Percentiles rank a stretch among this genome's conserved stretches.
Conservation (phyloP, 2,329 filamentous ascomycete species). For the Trichophyton mentagrophytes region DNA sequence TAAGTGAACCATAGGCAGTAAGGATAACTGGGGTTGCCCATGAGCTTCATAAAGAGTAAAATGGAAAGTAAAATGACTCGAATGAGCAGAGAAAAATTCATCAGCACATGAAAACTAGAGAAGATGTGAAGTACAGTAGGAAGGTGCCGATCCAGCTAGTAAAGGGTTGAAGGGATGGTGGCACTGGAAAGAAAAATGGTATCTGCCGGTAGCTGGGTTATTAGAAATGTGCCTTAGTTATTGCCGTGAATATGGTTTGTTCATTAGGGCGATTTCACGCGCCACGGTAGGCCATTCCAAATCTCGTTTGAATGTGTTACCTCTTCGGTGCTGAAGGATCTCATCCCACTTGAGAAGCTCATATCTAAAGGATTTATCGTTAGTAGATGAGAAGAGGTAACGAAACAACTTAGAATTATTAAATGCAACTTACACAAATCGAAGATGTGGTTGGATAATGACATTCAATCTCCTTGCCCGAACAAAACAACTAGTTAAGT, state of each 20-base stretch:
- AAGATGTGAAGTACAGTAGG: background rate
- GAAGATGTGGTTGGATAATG: constrained; percentile 91
- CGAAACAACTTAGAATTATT: no score
- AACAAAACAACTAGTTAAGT: constrained; percentile 60
- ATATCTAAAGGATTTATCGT: constrained; percentile 35
- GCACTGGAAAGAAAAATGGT: background rate
- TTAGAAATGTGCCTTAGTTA: background rate
- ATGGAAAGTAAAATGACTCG: background rate
- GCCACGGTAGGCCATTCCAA: constrained; percentile 84
- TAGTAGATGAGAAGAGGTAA: background rate
- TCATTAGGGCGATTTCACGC: constrained; percentile 88
- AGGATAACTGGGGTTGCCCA: background rate
- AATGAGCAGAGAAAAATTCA: no score
- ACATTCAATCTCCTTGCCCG: constrained; percentile 86
- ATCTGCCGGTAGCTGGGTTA: background rate
- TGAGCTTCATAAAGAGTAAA: background rate
- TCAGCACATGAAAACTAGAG: background rate
- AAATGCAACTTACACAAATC: constrained; percentile 54
- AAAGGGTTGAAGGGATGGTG: background rate
- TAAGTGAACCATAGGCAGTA: background rate
- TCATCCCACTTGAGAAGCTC: constrained; percentile 97
- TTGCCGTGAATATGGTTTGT: constrained; percentile 60
- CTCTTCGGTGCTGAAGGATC: constrained; percentile 45
- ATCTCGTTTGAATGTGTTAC: constrained; percentile 53
- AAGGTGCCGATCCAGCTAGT: background rate